Conservation (phyloP, 441 rosid genomes). For the Gossypium schwendimanii region DNA sequence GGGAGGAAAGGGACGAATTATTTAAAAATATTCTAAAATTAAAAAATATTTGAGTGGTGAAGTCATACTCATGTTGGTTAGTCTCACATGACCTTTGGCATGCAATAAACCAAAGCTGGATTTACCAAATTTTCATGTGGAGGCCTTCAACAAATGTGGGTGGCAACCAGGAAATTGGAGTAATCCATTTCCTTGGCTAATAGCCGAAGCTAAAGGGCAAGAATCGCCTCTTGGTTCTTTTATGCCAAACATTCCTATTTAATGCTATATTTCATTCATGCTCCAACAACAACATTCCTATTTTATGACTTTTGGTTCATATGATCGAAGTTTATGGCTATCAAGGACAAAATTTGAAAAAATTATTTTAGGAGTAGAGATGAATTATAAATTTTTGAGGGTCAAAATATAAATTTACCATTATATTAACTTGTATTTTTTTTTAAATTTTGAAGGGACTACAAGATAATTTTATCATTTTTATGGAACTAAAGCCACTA, state of each 20-base stretch:
- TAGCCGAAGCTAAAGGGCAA: background rate
- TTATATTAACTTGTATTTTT: no score
- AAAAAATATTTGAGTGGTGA: background rate
- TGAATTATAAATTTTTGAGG: no score
- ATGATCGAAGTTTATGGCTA: no score
- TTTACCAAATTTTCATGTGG: background rate
- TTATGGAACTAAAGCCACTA: no score
- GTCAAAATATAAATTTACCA: no score
- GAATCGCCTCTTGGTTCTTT: background rate
- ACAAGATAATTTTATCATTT: no score
- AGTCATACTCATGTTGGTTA: conserved; percentile 17
- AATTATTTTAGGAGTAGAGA: no score
- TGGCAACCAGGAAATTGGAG: background rate
- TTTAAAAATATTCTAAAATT: background rate
- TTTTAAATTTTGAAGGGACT: no score
- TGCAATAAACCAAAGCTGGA: conserved; percentile 7
- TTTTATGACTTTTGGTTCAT: no score
- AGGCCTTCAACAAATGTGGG: background rate
- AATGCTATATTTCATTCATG: no score
- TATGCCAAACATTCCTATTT: background rate
- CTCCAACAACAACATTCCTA: no score
- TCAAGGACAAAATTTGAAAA: no score
- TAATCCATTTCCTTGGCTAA: background rate
- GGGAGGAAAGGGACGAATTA: conserved; percentile 8
- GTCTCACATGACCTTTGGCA: conserved; percentile 24